Percentiles rank a stretch among this genome's conserved stretches.
phyloP scores from a whole-genome alignment of 495 filamentous ascomycete species.

The Paragyromitra xinjiangensis region DNA sequence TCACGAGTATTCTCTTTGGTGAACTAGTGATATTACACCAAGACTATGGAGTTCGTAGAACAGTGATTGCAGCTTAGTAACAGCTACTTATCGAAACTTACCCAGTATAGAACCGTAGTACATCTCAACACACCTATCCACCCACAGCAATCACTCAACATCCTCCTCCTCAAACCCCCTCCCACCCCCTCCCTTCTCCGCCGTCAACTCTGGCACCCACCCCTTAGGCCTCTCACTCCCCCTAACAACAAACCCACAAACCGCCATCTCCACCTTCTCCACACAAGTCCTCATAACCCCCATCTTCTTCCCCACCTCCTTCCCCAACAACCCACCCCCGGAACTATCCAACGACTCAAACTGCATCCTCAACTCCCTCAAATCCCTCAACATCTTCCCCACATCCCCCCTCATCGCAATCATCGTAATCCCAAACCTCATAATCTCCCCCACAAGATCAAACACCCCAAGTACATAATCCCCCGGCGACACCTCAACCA shows the following conservation, averaged over 20 bases:
- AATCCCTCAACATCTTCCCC: conserved; percentile 49
- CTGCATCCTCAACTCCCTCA: conserved; percentile 66
- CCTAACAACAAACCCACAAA: conserved; percentile 84
- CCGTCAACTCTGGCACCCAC: conserved; percentile 83
- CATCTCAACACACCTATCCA: not conserved
- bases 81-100: not conserved
- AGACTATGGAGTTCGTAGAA: too few species aligned
- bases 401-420: conserved; percentile 70
- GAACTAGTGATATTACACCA: not conserved
- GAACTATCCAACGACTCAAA: conserved; percentile 74
- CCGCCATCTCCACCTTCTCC: conserved; percentile 89
- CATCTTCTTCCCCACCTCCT: conserved; percentile 79
- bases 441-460: conserved; percentile 91
- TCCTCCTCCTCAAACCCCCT: conserved; percentile 59
- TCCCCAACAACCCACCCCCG: conserved; percentile 60
- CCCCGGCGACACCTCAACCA: conserved; percentile 73
- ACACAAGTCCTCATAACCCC: conserved; percentile 87
- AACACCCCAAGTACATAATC: conserved; percentile 94
- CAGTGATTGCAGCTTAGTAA: too few species aligned
- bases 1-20: not conserved
- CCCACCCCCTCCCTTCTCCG: conserved; percentile 52
- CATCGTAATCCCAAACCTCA: conserved; percentile 89
- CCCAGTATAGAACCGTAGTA: not conserved
- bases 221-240: conserved; percentile 89
- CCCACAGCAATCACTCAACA: conserved; percentile 17